These are phyloP conservation scores for Nemophila menziesii DNA, from an alignment of 257 asterid species.

Conservation along the genomic window DNA sequence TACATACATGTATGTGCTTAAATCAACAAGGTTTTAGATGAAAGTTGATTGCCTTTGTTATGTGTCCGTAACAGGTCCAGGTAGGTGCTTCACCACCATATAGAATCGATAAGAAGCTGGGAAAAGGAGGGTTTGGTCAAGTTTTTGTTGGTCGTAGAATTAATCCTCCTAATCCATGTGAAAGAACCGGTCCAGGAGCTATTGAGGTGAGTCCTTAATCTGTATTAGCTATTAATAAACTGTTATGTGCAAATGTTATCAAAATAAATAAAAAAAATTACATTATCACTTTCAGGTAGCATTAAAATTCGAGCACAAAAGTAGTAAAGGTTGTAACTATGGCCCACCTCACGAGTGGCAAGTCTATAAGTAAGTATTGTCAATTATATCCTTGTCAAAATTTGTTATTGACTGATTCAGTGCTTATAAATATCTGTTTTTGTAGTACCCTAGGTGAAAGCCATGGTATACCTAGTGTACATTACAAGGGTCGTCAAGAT, in stretches of 20 bases:
- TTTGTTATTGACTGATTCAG: background rate
- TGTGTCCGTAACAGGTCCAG: constrained; percentile 46
- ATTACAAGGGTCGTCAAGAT: constrained; percentile 58
- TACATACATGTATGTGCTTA: no score
- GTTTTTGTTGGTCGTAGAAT: constrained; percentile 78
- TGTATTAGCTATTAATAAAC: background rate
- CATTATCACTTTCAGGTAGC: constrained; percentile 47
- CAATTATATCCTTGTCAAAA: background rate
- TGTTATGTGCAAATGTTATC: background rate
- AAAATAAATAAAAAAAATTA: background rate
- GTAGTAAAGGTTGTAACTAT: constrained; percentile 80
- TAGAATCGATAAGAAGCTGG: constrained; percentile 56
- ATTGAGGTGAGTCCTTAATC: constrained; percentile 38
- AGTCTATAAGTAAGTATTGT: constrained; percentile 51
- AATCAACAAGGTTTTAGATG: background rate
- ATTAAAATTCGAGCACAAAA: constrained; percentile 67
- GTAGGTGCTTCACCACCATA: constrained; percentile 84
- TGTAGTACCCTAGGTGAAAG: constrained; percentile 65
- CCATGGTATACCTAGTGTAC: constrained; percentile 78
- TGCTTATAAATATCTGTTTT: background rate
- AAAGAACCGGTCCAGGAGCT: constrained; percentile 82
- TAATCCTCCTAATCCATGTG: constrained; percentile 47
- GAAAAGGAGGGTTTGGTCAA: constrained; percentile 98
- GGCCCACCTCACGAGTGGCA: constrained; percentile 90
- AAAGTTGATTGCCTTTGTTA: background rate